Evolutionary conservation across 2,329 filamentous ascomycete species (phyloP), one percentile per base, ranked within the genome.

Genomic region (Diaporthe citri): DNA sequence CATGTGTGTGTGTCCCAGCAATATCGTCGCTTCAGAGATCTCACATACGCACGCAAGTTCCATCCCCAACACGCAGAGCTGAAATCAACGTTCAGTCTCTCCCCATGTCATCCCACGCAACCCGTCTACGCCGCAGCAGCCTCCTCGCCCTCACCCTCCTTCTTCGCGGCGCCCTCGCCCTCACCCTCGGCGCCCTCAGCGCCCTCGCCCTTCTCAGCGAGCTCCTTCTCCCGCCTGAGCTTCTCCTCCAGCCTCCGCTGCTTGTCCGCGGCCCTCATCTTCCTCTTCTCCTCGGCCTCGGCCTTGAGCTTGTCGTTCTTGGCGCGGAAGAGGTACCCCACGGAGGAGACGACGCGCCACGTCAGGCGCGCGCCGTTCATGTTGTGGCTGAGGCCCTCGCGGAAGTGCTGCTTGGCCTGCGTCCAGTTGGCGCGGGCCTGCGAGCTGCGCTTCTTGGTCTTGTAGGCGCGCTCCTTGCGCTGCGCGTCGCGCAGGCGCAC

Each of bases 391-490:
- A 80, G 77, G 7, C 82, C 81, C 77, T 85, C 80, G 41, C 77
- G 72, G 75, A 85, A 85, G 78, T 88, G 85, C 20, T 77, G 78
- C 78, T 81, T 83, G 41, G 86, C 84, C 57, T 86, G 83, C 67
- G 79, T 76, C 74, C 81, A 82, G 78, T 84, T 81, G 48, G 80
- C 78, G 13, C 85, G 84, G 36, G 85, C 85, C 15, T 80, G 78
- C 25, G 83, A 79, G 15, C 85, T 81, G 13, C 85, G 83, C 82
- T 87, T 87, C 74, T 80, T 82, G 46, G 84, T 80, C 52, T 80
- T 81, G 81, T 87, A 87, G 56, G 82, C 79, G 51, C 80, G 81
- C 80, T 87, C 85, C 67, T 85, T 84, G 28, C 82, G 80, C 74
- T 83, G 81, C 5, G 86, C 86, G 64, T 83, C 81, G 57, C 82